Base-by-base conservation (phyloP, 495 filamentous ascomycete species). In the Paragyromitra xinjiangensis region DNA sequence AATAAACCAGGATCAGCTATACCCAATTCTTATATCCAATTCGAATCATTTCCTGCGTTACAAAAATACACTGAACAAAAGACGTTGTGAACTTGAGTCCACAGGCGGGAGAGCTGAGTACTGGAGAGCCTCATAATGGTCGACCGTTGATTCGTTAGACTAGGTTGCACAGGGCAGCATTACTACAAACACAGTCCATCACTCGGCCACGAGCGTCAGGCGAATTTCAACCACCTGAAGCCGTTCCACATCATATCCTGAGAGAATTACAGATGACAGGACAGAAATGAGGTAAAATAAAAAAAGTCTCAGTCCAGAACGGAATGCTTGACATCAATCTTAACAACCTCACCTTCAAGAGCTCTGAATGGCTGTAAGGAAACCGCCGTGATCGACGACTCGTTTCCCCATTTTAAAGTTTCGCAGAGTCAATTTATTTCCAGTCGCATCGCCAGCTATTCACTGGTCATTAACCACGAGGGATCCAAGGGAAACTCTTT, bases 61-160 rank as follows among this genome's bases (percentile, higher is more conserved):
- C 7, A 53, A 22, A 6, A 53, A n/a, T 34, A 3, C 5, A 19
- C 19, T 53, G 16, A 53, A 53, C 22, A 9, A n/a, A 53, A 53
- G 50, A 53, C 5, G 50, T n/a, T 53, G 50, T n/a, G 16, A 16
- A 16, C 44, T 12, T 4, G 44, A 62, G 12, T 14, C 40, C 22
- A 2, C 9, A 11, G 3, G 29, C 0, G 16, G 26, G 39, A 24
- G 12, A 44, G 39, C 29, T 34, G 29, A 45, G 37, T 6, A 19
- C 19, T 44, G 3, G 19, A 42, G 37, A n/a, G 24, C 11, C 22
- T 34, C 22, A 65, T 45, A 66, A 50, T 73, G 63, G 64, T 61
- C 71, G 62, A 51, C 12, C 39, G 40, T 55, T 75, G 56, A 63
- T 74, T 74, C 64, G 63, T 59, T 44, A 6, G 3, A 24, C 44